Base-by-base conservation (phyloP, 1,139 yeast species). In the Tardiomyces depauwii region DNA sequence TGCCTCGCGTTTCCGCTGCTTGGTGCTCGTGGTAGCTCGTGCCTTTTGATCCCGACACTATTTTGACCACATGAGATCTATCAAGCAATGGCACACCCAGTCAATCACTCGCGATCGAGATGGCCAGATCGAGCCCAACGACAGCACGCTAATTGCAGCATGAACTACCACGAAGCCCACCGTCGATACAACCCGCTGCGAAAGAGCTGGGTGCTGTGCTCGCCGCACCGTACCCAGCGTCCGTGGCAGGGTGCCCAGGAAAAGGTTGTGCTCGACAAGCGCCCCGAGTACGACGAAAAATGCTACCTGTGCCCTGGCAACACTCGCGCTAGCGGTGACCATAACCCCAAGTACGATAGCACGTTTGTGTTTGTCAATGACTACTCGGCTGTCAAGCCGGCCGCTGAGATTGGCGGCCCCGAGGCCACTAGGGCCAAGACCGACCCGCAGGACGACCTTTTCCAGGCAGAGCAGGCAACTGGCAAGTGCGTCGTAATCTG, bases 221-320 rank as follows among this genome's bases (percentile, higher is more conserved):
- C 88, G 9, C 91, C 91, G 5, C 91, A 82, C 59, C 69, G 91
- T 49, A 78, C 88, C 33, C 80, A 81, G 61, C 73, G 91, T 54
- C 89, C 88, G 19, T 82, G 89, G 91, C 84, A 80, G 61, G 89
- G 89, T 43, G 85, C 81, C 53, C 72, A 78, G 53, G 89, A 82
- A 59, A 71, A 69, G 42, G 64, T 72, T 23, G 62, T 63, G 46
- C 69, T 64, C 45, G 70, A 67, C 18, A 56, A 62, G 39, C 66
- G 74, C 50, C 82, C 84, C 1, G 66, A 60, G 40, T 80, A 76
- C 57, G 91, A 82, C 56, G 75, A 76, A 27, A 74, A 74, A 51
- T 82, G 91, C 62, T 82, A 78, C 64, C 67, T 82, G 52, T 82
- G 91, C 60, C 89, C 91, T 1, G 80, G 87, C 5, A 82, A 82